A percentile compares a stretch with the other conserved stretches of the same genome.
Conservation (phyloP, 139 green algal genomes). For the Coelastrella sp. region DNA sequence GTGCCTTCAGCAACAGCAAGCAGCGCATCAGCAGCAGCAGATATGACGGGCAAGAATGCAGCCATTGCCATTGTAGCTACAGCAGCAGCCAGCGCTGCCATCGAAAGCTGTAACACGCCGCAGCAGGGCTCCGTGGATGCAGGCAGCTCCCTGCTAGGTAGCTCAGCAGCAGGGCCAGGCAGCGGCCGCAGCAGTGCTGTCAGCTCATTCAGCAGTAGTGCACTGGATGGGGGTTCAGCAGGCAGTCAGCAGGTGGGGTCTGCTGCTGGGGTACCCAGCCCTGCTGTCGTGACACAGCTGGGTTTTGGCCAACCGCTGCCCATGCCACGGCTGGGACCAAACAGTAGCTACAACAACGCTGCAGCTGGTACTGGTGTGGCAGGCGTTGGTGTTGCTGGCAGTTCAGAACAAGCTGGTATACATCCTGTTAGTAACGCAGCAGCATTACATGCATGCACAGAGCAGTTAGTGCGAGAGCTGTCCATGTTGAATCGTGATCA, state of each 20-base stretch:
- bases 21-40: conserved; percentile 6
- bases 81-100: conserved; percentile 32
- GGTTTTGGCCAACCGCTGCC: too few relatives aligned
- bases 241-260: neutral
- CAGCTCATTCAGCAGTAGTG: neutral
- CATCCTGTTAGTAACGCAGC: neutral
- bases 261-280: too few relatives aligned
- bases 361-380: neutral
- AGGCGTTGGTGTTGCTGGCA: neutral
- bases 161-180: neutral
- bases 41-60: conserved; percentile 8
- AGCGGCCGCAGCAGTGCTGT: neutral
- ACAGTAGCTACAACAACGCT: neutral
- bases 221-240: neutral
- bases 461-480: conserved; percentile 42
- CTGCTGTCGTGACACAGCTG: too few relatives aligned
- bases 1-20: neutral
- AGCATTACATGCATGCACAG: neutral
- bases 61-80: conserved; percentile 38
- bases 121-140: neutral
- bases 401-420: neutral
- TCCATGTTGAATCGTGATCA: conserved; percentile 12
- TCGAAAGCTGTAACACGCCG: conserved; percentile 26
- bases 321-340: too few relatives aligned
- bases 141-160: neutral